Conservation (phyloP, 371 early-diverging fungal species). For the Rhizomucor miehei region DNA sequence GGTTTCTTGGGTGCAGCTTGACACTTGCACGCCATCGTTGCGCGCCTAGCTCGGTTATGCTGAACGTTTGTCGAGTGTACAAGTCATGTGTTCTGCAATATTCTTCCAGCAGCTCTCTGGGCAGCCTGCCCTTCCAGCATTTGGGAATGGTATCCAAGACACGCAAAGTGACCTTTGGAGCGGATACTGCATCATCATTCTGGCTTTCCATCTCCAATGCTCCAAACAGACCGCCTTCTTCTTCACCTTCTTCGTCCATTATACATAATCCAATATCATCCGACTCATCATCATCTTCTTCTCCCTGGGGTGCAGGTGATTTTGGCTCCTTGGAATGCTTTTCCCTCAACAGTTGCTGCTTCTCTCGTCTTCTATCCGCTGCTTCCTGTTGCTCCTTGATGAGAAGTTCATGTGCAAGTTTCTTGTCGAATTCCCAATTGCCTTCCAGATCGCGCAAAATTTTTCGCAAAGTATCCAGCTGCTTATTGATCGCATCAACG, state of each 20-base stretch:
- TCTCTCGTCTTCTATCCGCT: slow-evolving; percentile 25
- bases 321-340: slow-evolving; percentile 23
- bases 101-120: slow-evolving; percentile 38
- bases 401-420: slow-evolving; percentile 31
- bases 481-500: slow-evolving; percentile 25
- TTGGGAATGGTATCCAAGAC: slow-evolving; percentile 19
- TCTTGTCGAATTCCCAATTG: slow-evolving; percentile 50
- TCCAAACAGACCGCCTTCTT: slow-evolving; percentile 9
- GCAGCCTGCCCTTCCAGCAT: slow-evolving; percentile 47
- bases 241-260: slow-evolving; percentile 21
- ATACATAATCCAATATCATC: slow-evolving; percentile 6
- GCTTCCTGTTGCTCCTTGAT: slow-evolving; percentile 18
- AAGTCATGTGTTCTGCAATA: slow-evolving; percentile 22
- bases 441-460: slow-evolving; percentile 40
- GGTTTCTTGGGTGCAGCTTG: slow-evolving; percentile 7
- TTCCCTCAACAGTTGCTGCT: slow-evolving; percentile 13
- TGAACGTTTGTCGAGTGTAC: slow-evolving; percentile 11
- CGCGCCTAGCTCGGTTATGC: slow-evolving; percentile 7
- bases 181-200: neutral
- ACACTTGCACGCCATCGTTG: slow-evolving; percentile 24
- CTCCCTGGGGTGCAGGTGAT: slow-evolving; percentile 1
- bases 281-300: slow-evolving; percentile 7
- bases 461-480: slow-evolving; percentile 46
- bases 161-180: slow-evolving; percentile 7
- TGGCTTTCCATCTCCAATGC: slow-evolving; percentile 9